Base-by-base conservation (phyloP, 176 grass and related monocot genomes). In the Pontederia crassipes region DNA sequence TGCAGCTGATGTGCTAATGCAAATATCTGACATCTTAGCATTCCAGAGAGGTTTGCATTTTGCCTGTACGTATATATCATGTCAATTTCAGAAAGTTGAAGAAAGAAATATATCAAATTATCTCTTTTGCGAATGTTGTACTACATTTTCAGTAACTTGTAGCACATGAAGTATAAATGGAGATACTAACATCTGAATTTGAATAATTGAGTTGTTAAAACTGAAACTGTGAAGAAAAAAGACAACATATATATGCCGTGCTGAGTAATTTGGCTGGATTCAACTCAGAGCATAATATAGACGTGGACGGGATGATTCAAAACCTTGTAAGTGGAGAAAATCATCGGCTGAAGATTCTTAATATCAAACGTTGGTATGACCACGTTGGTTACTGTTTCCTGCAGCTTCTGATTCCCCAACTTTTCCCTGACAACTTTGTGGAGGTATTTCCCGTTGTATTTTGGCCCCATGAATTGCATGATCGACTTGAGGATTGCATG, bases 261-360 rank as follows among this genome's bases (percentile, higher is more conserved):
- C 20, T 24, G 20, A 24, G 20, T 24, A 24, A 24, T 24, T 24
- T 24, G 20, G 20, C 20, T 24, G 20, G 20, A 24, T 24, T 24
- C 20, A 24, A 24, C 20, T 24, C 20, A 24, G 20, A 24, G 20
- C 0, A 24, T 24, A 24, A 24, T 24, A 24, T 24, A 24, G 1
- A 24, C 1, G 20, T 24, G 2, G 12, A 26, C 35, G 3, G 24
- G 2, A 45, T 6, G 9, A 40, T 12, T 11, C 12, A 45, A 3
- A 61, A 61, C 59, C 59, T 61, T 9, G 32, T 61, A 61, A 15
- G 59, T 45, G 29, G 59, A 61, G 29, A 61, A 61, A 9, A 55
- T 55, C 1, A 18, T 55, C 3, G 54, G 54, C 18, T 55, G 54
- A 10, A 55, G 54, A 17, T 18, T 20, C 16, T 40, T 40, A 40